Evolutionary conservation across 2,329 filamentous ascomycete genomes (phyloP).

Genomic region (Ilyonectria destructans): DNA sequence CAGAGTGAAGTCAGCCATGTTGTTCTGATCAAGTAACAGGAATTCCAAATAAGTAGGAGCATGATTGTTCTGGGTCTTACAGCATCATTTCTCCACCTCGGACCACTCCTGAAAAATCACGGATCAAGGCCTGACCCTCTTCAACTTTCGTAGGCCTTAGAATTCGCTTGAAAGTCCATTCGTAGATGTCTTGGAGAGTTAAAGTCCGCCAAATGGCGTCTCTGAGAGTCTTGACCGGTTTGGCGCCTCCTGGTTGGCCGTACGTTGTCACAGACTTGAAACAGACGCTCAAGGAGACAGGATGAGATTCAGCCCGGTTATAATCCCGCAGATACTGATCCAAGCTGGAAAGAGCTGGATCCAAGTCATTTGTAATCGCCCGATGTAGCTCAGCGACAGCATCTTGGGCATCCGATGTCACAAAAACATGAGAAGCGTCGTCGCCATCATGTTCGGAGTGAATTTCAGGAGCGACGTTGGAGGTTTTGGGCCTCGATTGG

Average conservation of each 20-base stretch:
- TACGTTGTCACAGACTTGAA: constrained; percentile 31
- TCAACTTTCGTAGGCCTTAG: constrained; percentile 20
- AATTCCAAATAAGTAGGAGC: neutral
- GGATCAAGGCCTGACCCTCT: constrained; percentile 27
- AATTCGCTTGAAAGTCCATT: constrained; percentile 25
- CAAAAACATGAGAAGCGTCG: no score
- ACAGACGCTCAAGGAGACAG: constrained; percentile 17
- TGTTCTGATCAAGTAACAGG: neutral
- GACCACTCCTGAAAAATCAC: constrained; percentile 31
- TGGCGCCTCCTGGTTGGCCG: constrained; percentile 14
- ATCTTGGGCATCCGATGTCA: no score
- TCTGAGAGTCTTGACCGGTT: constrained; percentile 24
- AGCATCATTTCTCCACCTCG: constrained; percentile 33
- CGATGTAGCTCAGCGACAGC: no score
- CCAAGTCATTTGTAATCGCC: no score
- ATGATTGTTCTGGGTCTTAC: constrained; percentile 7
- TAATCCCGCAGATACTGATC: no score
- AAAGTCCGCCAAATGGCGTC: constrained; percentile 33
- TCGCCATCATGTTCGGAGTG: no score
- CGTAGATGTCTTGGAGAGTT: constrained; percentile 32
- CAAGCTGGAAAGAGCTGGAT: no score
- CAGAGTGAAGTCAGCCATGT: neutral
- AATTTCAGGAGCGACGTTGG: no score
- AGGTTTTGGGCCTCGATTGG: no score
- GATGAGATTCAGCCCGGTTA: no score